Base-by-base conservation (phyloP, 495 filamentous ascomycete species). In the Daldinia loculata region DNA sequence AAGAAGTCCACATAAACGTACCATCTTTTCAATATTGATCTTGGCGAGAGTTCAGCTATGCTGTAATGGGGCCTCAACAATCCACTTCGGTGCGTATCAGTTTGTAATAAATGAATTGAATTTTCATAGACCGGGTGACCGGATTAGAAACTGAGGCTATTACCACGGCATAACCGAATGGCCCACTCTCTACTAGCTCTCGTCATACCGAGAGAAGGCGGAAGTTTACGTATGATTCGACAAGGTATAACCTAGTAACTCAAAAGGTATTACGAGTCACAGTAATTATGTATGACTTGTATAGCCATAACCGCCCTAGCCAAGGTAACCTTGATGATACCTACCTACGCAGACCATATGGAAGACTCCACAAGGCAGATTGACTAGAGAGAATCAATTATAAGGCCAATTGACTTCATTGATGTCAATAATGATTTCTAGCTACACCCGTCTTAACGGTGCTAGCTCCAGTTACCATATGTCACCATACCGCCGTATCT, bases 241-340 rank as follows among this genome's bases (percentile, higher is more conserved):
- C 43, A 48, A 48, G 43, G 43, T 48, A 48, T 22, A 22, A 48
- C 43, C 43, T 48, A 48, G 43, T 48, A 48, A 48, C 43, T 48
- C 7, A 17, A 48, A 48, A 48, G 17, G 43, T 11, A 19, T 24
- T 24, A 12, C 43, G 43, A 24, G 43, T 48, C 17, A 48, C 43
- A 48, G 43, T 48, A 48, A 8, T 48, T 48, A 11, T 1, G 6
- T 48, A 11, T 1, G 6, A 0, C 7, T 22, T 19, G 43, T 48
- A 48, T 48, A 48, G 24, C 43, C 19, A 24, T 48, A 48, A 48
- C 43, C 43, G 43, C 43, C 43, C 43, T 48, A 48, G 43, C 43
- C 43, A 48, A 48, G 43, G 43, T 48, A 48, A 48, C 19, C 17
- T 24, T 12, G 8, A 24, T 36, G 5, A 36, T 36, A 36, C 12